Base-by-base conservation (phyloP, 2,329 filamentous ascomycete species). In the Reticulascus tulasneorum region DNA sequence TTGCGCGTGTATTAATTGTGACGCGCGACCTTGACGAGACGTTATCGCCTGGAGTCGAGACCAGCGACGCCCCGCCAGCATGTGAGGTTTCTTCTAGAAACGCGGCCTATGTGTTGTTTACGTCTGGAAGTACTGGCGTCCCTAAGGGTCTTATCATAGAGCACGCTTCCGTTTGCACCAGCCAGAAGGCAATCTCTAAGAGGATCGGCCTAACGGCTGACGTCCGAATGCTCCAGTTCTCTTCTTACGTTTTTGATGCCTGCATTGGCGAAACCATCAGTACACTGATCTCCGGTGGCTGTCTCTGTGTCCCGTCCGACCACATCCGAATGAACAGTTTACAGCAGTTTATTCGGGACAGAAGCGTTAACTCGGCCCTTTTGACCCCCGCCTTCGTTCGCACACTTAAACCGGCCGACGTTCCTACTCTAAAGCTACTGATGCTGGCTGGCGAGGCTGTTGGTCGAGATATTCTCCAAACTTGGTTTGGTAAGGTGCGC, bases 311-410 rank as follows among this genome's bases (percentile, higher is more conserved):
- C 1, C 75, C 78, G 0, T 66, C 68, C 9, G 58, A 69, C 2
- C 51, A 64, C 7, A 67, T 75, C 37, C 57, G 70, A 11, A 50
- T 70, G 28, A 64, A 69, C 37, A 65, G 75, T 37, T 56, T 79
- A 4, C 53, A 62, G 2, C n/a, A 24, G 7, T 44, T 40, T 9
- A 38, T 48, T 19, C 33, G 38, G 3, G 15, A 38, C 5, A 21
- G 37, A 4, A 54, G 66, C n/a, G 69, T 68, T 19, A 74, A 66
- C 28, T 69, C 66, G 61, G 68, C 68, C 4, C 67, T 73, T 45
- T 66, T 79, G 42, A 82, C 79, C 1, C 73, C 77, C 4, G 65
- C 75, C 0, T 65, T 83, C 13, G 73, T 75, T 1, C 50, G 66
- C 7, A 63, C 59, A 23, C 53, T 69, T 9, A 53, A 59, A n/a